Percentiles rank a stretch among this genome's conserved stretches.
Evolutionary conservation across 495 filamentous ascomycete species (phyloP).

Genomic region (Penicillium antarcticum): DNA sequence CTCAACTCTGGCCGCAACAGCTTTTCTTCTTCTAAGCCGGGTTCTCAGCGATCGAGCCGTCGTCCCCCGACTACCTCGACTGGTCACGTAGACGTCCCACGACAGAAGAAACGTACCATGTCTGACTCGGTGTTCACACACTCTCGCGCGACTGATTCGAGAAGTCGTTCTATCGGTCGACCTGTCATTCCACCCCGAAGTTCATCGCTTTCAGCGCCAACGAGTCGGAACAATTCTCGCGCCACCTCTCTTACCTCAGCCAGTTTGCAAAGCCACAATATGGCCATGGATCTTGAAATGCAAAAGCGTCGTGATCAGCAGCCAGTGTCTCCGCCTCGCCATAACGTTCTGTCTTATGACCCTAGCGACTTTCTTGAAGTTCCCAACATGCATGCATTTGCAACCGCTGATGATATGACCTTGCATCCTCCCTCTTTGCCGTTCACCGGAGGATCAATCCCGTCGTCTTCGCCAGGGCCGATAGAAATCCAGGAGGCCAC

Average conservation of each 20-base stretch:
- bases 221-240: constrained; percentile 64
- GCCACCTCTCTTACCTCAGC: constrained; percentile 58
- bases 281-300: constrained; percentile 34
- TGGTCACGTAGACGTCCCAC: constrained; percentile 30
- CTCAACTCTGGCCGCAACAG: constrained; percentile 49
- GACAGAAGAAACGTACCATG: constrained; percentile 32
- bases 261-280: constrained; percentile 59
- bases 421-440: constrained; percentile 45
- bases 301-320: constrained; percentile 20
- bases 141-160: constrained; percentile 21
- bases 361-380: constrained; percentile 10
- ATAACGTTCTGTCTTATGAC: constrained; percentile 14
- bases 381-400: constrained; percentile 24
- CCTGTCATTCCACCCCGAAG: constrained; percentile 59
- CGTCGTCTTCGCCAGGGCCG: constrained; percentile 48
- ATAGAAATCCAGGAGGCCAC: constrained; percentile 69
- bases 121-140: constrained; percentile 36
- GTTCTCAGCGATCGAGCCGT: constrained; percentile 33
- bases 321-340: constrained; percentile 23
- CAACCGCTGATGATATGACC: constrained; percentile 34
- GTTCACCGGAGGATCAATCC: constrained; percentile 46
- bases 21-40: constrained; percentile 33
- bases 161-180: constrained; percentile 30
- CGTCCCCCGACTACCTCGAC: constrained; percentile 33
- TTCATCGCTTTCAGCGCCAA: constrained; percentile 69